These are phyloP conservation scores for Pythium pectinolyticum DNA, from an alignment of 352 stramenopile species.

Conservation along the genomic window DNA sequence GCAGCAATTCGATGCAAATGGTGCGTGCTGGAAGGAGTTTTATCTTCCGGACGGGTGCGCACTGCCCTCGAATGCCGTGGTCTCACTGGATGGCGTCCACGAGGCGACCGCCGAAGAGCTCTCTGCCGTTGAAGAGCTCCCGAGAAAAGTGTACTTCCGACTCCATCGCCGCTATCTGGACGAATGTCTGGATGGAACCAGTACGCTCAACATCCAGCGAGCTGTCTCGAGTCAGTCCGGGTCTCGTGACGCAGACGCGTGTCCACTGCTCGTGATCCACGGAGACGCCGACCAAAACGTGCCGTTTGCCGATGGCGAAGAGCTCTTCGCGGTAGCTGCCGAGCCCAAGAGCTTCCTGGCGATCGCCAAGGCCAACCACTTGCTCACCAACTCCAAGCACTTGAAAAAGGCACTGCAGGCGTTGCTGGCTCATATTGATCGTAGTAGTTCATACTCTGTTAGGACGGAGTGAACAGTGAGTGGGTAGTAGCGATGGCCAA, in stretches of 20 bases:
- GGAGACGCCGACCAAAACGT: slow-evolving; percentile 61
- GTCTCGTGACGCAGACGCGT: slow-evolving; percentile 6
- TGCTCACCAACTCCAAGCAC: slow-evolving; percentile 75
- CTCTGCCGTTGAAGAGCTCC: slow-evolving; percentile 23
- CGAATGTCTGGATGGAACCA: slow-evolving; percentile 44
- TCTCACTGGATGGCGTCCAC: slow-evolving; percentile 46
- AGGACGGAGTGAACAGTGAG: too few species aligned
- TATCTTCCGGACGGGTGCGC: slow-evolving; percentile 50
- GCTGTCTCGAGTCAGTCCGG: slow-evolving; percentile 29
- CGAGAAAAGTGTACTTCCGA: slow-evolving; percentile 53
- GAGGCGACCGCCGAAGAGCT: slow-evolving; percentile 12
- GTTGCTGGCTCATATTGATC: slow-evolving; percentile 34
- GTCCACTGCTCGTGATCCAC: slow-evolving; percentile 66
- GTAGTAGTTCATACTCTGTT: too few species aligned
- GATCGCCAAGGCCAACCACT: slow-evolving; percentile 68
- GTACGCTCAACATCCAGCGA: slow-evolving; percentile 42
- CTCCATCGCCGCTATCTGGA: slow-evolving; percentile 51
- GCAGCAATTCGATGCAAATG: slow-evolving; percentile 35
- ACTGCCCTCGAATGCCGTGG: slow-evolving; percentile 34
- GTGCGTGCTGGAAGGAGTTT: slow-evolving; percentile 73
- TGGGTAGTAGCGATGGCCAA: too few species aligned
- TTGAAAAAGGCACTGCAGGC: slow-evolving; percentile 63
- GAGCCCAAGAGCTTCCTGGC: slow-evolving; percentile 57
- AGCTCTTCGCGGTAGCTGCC: slow-evolving; percentile 52
- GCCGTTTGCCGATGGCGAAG: slow-evolving; percentile 49